These are phyloP conservation scores for Blastomyces silverae DNA, from an alignment of 2,329 filamentous ascomycete genomes.

Conservation along the genomic window DNA sequence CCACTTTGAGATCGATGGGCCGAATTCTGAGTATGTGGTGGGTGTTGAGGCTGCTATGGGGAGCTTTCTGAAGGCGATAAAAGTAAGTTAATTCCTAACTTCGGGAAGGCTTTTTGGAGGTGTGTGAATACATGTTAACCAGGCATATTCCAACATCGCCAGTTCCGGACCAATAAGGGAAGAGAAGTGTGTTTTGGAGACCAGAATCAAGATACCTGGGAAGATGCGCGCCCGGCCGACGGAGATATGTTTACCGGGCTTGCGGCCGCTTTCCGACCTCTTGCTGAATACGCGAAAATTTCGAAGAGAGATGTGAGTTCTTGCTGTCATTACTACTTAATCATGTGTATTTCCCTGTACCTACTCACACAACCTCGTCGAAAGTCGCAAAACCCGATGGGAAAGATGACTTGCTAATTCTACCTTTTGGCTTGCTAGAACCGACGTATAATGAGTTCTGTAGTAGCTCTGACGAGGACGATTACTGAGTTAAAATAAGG, in stretches of 20 bases:
- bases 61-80: conserved; percentile 7
- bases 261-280: neutral
- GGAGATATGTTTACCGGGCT: conserved; percentile 2
- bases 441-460: neutral
- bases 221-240: neutral
- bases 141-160: neutral
- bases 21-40: conserved; percentile 7
- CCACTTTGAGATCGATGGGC: conserved; percentile 11
- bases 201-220: conserved; percentile 2
- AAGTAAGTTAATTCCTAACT: conserved; percentile 1
- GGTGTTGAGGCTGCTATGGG: conserved; percentile 2
- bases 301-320: neutral
- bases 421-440: neutral
- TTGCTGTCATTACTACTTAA: too few relatives aligned
- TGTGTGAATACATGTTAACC: neutral
- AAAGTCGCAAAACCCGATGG: neutral
- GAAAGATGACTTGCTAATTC: neutral
- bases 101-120: neutral
- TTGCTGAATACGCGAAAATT: neutral
- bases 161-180: conserved; percentile 13
- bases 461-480: neutral
- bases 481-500: neutral
- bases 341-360: neutral
- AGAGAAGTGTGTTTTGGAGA: conserved; percentile 13
- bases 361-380: neutral